Conservation (phyloP, 202 grass and related monocot genomes). For the Schoenoplectus triqueter region DNA sequence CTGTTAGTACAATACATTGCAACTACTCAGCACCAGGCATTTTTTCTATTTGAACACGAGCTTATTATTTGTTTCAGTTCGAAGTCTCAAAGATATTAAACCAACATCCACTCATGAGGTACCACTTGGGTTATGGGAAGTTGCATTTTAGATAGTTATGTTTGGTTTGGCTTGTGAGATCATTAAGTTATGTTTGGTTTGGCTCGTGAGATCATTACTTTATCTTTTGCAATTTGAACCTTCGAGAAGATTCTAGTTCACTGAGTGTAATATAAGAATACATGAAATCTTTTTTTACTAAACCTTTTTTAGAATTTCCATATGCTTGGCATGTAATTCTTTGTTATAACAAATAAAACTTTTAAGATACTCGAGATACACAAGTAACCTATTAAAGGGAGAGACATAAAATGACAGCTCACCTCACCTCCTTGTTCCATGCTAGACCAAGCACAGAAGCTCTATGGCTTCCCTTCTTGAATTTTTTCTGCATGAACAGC, state of each 20-base stretch:
- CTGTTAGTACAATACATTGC: slow-evolving; percentile 42
- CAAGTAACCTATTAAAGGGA: neutral
- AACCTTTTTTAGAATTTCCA: neutral
- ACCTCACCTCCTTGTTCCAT: slow-evolving; percentile 97
- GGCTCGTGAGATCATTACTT: neutral
- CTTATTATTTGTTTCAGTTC: slow-evolving; percentile 2
- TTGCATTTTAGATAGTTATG: neutral
- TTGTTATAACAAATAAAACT: neutral
- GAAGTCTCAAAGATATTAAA: slow-evolving; percentile 7
- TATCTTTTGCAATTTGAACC: neutral
- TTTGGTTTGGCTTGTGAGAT: neutral
- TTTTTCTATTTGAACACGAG: slow-evolving; percentile 4
- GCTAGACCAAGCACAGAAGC: slow-evolving; percentile 90
- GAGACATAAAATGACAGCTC: slow-evolving; percentile 39
- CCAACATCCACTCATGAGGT: neutral
- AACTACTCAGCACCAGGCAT: slow-evolving; percentile 19
- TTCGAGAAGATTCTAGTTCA: neutral
- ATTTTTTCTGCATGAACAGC: slow-evolving; percentile 55
- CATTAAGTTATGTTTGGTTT: neutral
- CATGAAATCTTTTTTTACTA: neutral
- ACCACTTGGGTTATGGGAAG: neutral
- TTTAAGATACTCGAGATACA: neutral
- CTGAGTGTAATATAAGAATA: neutral
- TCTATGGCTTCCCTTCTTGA: slow-evolving; percentile 80
- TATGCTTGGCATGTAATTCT: neutral